Percentiles rank a stretch among this genome's conserved stretches.
Evolutionary conservation across 208 protist genomes (phyloP).

Genomic region (Trypanosomatidae sp.): DNA sequence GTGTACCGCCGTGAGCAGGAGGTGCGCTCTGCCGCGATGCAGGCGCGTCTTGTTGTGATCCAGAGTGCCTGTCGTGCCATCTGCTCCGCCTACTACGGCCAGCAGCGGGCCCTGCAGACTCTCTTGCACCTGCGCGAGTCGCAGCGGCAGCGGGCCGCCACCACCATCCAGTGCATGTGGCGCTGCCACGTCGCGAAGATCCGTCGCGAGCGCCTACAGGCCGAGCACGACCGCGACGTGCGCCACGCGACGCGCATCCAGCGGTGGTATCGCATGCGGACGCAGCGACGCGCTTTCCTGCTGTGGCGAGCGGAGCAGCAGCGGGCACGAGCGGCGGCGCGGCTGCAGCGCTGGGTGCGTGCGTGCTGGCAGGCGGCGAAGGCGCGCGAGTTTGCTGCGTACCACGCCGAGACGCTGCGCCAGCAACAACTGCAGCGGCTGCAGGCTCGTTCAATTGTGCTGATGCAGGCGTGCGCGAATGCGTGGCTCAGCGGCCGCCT

Average conservation of each 20-base stretch:
- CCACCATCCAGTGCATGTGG: constrained; percentile 74
- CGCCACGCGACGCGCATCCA: constrained; percentile 58
- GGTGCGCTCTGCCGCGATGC: constrained; percentile 62
- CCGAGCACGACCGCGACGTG: constrained; percentile 49
- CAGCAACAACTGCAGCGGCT: constrained; percentile 43
- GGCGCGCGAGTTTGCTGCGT: constrained; percentile 62
- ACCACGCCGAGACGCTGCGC: constrained; percentile 63
- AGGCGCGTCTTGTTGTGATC: constrained; percentile 53
- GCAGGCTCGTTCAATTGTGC: constrained; percentile 33
- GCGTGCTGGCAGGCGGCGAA: constrained; percentile 41
- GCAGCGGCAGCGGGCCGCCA: constrained; percentile 39
- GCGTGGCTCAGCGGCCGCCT: constrained; percentile 42
- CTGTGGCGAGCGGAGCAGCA: constrained; percentile 39
- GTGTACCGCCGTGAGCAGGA: constrained; percentile 73
- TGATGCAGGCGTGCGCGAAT: constrained; percentile 53
- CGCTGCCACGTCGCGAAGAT: constrained; percentile 65
- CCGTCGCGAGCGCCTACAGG: constrained; percentile 54
- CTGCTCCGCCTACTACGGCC: constrained; percentile 31
- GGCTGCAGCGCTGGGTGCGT: constrained; percentile 64
- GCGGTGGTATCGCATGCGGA: constrained; percentile 64
- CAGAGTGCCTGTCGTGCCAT: constrained; percentile 61
- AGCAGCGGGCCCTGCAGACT: constrained; percentile 28
- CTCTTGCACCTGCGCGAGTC: constrained; percentile 28
- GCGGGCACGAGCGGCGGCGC: constrained; percentile 40
- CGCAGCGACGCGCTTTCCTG: constrained; percentile 51